Evolutionary conservation across 2,329 filamentous ascomycete species (phyloP).

Genomic region (Aphanocladium album): DNA sequence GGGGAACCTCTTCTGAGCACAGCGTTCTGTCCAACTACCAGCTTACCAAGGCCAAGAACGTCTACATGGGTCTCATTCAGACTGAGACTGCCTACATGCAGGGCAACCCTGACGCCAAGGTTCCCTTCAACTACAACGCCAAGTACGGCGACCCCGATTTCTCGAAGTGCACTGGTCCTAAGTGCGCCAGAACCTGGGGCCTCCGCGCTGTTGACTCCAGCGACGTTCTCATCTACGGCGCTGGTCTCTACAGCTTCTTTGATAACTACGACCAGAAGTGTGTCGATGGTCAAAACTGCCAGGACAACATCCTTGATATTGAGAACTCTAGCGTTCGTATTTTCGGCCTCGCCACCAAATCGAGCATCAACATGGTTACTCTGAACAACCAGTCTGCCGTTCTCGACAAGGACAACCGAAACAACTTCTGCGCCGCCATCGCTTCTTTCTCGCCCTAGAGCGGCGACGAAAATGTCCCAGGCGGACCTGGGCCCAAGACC

Average conservation of each 20-base stretch:
- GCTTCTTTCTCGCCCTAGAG: slow-evolving; percentile 40
- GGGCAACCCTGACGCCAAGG: slow-evolving; percentile 68
- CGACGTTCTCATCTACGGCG: slow-evolving; percentile 65
- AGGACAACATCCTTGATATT: slow-evolving; percentile 71
- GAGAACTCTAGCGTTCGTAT: slow-evolving; percentile 62
- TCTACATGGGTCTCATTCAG: slow-evolving; percentile 81
- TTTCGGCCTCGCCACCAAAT: slow-evolving; percentile 70
- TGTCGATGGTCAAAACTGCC: slow-evolving; percentile 62
- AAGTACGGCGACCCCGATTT: slow-evolving; percentile 67
- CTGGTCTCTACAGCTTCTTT: slow-evolving; percentile 77
- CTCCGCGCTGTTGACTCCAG: slow-evolving; percentile 64
- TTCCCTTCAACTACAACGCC: slow-evolving; percentile 57
- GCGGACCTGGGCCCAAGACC: slow-evolving; percentile 1
- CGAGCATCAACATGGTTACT: slow-evolving; percentile 67
- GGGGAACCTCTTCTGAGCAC: slow-evolving; percentile 67
- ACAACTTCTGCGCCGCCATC: slow-evolving; percentile 60
- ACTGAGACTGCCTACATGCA: slow-evolving; percentile 89
- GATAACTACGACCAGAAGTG: slow-evolving; percentile 74
- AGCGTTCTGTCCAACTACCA: slow-evolving; percentile 78
- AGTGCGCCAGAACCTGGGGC: slow-evolving; percentile 72
- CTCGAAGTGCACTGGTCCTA: slow-evolving; percentile 44
- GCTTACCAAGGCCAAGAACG: slow-evolving; percentile 67
- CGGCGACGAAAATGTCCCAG: not conserved
- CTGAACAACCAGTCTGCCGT: slow-evolving; percentile 51
- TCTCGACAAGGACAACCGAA: slow-evolving; percentile 57